Percentiles rank a stretch among this genome's conserved stretches.
Evolutionary conservation across 1,139 yeast species (phyloP).

Genomic region (Geotrichum europaeum): DNA sequence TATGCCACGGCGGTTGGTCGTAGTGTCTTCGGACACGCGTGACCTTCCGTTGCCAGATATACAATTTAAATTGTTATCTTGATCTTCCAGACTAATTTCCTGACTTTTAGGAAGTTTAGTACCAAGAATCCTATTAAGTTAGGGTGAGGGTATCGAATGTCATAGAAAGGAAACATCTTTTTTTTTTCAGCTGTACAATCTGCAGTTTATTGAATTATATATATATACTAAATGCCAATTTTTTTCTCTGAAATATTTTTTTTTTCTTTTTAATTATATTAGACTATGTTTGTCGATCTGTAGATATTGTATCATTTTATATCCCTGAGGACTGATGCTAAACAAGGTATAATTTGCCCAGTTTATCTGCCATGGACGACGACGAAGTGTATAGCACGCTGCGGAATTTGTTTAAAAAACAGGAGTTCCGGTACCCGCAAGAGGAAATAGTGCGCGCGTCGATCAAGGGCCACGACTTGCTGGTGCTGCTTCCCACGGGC

Average conservation of each 20-base stretch:
- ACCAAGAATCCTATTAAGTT: conserved; percentile 32
- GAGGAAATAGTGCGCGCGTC: conserved; percentile 68
- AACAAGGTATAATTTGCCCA: not conserved
- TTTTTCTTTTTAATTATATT: not conserved
- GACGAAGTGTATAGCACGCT: conserved; percentile 20
- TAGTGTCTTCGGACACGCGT: conserved; percentile 15
- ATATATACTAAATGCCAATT: not conserved
- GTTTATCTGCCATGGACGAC: not conserved
- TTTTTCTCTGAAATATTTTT: not conserved
- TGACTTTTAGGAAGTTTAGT: conserved; percentile 38
- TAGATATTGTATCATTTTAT: not conserved
- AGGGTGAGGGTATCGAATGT: conserved; percentile 36
- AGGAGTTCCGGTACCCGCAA: conserved; percentile 61
- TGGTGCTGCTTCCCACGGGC: conserved; percentile 89
- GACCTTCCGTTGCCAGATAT: conserved; percentile 37
- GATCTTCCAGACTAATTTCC: conserved; percentile 36
- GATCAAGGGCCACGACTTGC: conserved; percentile 63
- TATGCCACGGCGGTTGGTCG: conserved; percentile 36
- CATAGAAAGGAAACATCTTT: conserved; percentile 37
- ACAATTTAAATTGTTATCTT: conserved; percentile 22
- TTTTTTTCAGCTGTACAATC: not conserved
- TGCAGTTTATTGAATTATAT: not conserved
- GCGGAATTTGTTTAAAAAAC: conserved; percentile 25
- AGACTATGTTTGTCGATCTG: not conserved
- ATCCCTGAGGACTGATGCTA: not conserved